A percentile compares a stretch with the other conserved stretches of the same genome.
These are phyloP conservation scores for Leishmania martiniquensis DNA, from an alignment of 208 protist genomes.

Conservation along the genomic window DNA sequence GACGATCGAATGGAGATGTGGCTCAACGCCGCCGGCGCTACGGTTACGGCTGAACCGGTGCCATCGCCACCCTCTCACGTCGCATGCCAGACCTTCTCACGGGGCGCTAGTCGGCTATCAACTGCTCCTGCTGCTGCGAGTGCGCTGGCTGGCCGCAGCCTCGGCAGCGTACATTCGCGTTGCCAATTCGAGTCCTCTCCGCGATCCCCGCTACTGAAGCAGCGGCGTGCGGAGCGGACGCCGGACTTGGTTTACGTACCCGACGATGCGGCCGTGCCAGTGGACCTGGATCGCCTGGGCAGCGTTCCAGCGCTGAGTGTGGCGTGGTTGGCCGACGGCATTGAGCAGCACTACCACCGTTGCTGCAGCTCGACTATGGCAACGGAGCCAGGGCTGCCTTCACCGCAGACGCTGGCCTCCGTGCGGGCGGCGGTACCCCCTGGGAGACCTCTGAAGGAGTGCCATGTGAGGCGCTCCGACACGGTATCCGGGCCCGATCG, in stretches of 20 bases:
- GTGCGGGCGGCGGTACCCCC: background rate
- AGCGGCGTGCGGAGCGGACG: constrained; percentile 5
- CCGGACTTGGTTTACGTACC: constrained; percentile 45
- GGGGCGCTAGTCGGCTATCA: background rate
- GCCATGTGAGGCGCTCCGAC: background rate
- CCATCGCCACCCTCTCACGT: background rate
- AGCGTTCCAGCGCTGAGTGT: constrained; percentile 42
- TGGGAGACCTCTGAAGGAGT: background rate
- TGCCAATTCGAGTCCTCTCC: constrained; percentile 6
- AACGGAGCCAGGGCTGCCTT: background rate
- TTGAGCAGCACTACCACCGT: constrained; percentile 30
- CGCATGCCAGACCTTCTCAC: background rate
- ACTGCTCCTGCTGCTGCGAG: background rate
- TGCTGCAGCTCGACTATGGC: background rate
- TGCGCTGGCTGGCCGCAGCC: background rate
- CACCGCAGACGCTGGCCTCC: background rate
- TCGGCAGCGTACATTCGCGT: background rate
- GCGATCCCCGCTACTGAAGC: background rate
- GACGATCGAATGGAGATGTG: constrained; percentile 36
- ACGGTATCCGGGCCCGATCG: background rate
- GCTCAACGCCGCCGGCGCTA: constrained; percentile 23
- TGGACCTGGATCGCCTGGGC: constrained; percentile 22
- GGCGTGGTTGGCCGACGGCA: constrained; percentile 39
- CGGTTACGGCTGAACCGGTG: constrained; percentile 20
- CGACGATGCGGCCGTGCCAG: constrained; percentile 7